Conservation (phyloP, 306 rosid species). For the Styphnolobium japonicum region DNA sequence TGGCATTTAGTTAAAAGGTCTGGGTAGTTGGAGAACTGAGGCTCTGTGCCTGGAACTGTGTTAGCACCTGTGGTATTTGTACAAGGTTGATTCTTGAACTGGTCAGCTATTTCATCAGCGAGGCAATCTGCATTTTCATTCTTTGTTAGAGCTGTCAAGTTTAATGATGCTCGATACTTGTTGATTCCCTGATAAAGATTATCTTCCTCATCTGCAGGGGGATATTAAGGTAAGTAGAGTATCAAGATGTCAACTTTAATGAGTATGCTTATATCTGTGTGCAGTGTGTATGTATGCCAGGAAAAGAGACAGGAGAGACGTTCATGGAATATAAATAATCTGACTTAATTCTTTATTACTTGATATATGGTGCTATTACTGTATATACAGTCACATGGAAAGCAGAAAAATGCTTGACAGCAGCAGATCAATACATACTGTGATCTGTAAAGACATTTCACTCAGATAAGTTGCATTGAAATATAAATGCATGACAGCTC, state of each 20-base stretch:
- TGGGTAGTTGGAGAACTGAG: constrained; percentile 64
- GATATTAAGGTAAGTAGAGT: constrained; percentile 7
- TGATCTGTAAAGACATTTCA: neutral
- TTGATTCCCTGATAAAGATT: constrained; percentile 70
- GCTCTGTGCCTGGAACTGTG: constrained; percentile 84
- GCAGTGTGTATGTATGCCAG: neutral
- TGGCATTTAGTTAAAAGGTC: constrained; percentile 63
- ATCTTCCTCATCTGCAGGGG: constrained; percentile 63
- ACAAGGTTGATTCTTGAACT: constrained; percentile 77
- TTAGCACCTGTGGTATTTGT: constrained; percentile 90
- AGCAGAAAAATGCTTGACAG: neutral
- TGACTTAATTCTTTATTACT: neutral
- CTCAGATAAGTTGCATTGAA: constrained; percentile 1
- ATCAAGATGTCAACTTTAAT: constrained; percentile 13
- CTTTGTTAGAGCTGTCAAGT: constrained; percentile 55
- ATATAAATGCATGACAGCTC: neutral
- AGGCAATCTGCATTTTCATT: constrained; percentile 78
- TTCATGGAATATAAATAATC: neutral
- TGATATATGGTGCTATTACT: neutral
- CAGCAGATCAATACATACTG: neutral
- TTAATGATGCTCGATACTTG: constrained; percentile 56
- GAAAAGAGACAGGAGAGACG: constrained; percentile 23
- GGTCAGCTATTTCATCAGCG: constrained; percentile 67
- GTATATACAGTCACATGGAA: neutral
- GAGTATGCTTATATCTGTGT: neutral